Base-by-base conservation (phyloP, 768 basidiomycete species). In the Vararia minispora region DNA sequence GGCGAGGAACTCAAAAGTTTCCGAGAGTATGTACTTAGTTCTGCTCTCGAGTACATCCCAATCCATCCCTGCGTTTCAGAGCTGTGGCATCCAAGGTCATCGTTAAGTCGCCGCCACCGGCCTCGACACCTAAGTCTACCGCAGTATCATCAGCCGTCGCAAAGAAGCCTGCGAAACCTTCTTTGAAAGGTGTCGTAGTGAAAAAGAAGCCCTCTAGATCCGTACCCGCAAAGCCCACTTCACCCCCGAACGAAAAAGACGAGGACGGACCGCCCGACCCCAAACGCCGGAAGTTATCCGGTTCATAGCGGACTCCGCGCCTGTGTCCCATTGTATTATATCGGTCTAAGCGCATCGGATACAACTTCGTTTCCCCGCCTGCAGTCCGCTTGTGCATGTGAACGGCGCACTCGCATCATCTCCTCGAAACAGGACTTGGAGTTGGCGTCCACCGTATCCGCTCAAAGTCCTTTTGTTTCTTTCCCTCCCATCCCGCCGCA, bases 371-470 rank as follows among this genome's bases (percentile, higher is more conserved):
- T 37, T 22, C 20, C 24, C 33, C 23, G 24, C 33, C 11, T 13
- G 25, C 29, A 36, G 18, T 34, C 10, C 13, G 41, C 32, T 23
- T 24, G 9, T 18, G 35, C 35, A 47, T 45, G 3, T 22, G 17
- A 12, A 21, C 22, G 12, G 17, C 10, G 21, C 10, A 17, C 11
- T 23, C 22, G 14, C 39, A 49, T 27, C 47, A 43, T 47, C 56
- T 40, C 44, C 74, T 61, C 24, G 62, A 53, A 13, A 59, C 58
- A n/a, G 65, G 52, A 44, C 53, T 58, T 42, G 79, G 83, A 27
- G 81, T 86, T 6, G 84, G 84, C 29, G 85, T 88, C 85, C 85
- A 88, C 52, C 84, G 61, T 16, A 83, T 68, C 23, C 65, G 65
- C 46, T 70, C 73, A 34, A 84, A 49, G 47, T 84, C 83, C 43